Evolutionary conservation across 2,329 filamentous ascomycete species (phyloP), one percentile per base, ranked within the genome.

Genomic region (Botrytis fragariae): DNA sequence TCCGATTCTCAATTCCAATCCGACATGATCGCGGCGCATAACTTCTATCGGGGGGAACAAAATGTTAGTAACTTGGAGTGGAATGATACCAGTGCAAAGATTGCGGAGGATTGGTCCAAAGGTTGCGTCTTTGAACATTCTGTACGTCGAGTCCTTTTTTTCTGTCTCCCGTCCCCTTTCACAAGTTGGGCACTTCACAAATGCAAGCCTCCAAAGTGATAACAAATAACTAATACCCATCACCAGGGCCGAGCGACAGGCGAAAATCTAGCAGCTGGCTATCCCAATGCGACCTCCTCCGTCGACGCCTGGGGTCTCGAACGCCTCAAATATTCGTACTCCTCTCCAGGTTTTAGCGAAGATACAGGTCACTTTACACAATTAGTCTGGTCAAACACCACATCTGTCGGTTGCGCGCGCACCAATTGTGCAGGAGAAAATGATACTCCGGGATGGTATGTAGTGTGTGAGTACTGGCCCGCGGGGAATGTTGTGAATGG

Each of bases 191-290:
- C 12, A 51, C 37, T 70, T 20, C 12, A 45, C 54, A 29, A 29
- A 69, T 60, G n/a, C 12, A 29, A 70, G 48, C 29, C 59, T 63
- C 25, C 16, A 70, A 75, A 71, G 32, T 18, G 35, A 5, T 22
- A 35, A 22, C 5, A 20, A 60, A 10, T 12, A 10, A 35, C 37
- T 14, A 22, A 32, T 8, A 69, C 20, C n/a, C 18, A 22, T 20
- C 5, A 18, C 6, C 42, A 86, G 84, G 86, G 86, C 72, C 90
- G 90, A 0, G 88, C 90, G 0, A 90, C 90, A 75, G 92, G 92
- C 78, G 92, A 95, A 83, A 95, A 94, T 81, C 86, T 95, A 5
- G 91, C 91, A 12, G 84, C 89, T 7, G 92, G 91, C 6, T 93
- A 89, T 79, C 75, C 84, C 0, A 89, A 91, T 78, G 87, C 86